These are phyloP conservation scores for Colletotrichum shisoi DNA, from an alignment of 2,329 filamentous ascomycete species.

Conservation along the genomic window DNA sequence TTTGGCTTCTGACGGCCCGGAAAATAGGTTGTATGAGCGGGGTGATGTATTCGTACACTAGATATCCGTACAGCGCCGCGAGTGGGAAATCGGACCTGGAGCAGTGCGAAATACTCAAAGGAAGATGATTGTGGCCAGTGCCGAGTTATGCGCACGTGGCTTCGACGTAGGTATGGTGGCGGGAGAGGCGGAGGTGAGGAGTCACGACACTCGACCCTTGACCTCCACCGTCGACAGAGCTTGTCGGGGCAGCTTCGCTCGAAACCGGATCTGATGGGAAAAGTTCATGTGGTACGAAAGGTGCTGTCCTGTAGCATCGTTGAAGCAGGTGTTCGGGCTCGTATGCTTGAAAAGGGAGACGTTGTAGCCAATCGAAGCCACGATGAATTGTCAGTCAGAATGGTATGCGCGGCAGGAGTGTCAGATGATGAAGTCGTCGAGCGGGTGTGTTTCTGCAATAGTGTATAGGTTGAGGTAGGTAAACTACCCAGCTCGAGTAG, in stretches of 20 bases:
- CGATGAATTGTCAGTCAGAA: constrained; percentile 32
- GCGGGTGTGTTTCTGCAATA: constrained; percentile 44
- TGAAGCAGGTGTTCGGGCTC: constrained; percentile 21
- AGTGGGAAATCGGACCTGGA: constrained; percentile 6
- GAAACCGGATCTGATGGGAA: not conserved
- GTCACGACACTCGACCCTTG: not conserved
- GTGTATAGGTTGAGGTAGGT: not conserved
- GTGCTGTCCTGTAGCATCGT: constrained; percentile 7
- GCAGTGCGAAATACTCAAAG: not conserved
- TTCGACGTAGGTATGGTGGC: not conserved
- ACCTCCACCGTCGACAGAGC: constrained; percentile 1
- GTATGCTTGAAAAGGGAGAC: constrained; percentile 7
- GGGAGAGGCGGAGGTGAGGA: constrained; percentile 3
- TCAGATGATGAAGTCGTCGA: constrained; percentile 42
- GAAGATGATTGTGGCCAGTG: constrained; percentile 1
- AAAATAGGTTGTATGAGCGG: constrained; percentile 7
- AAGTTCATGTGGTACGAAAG: constrained; percentile 12
- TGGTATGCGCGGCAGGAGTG: constrained; percentile 23
- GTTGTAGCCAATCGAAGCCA: constrained; percentile 12
- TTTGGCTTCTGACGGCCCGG: constrained; percentile 10
- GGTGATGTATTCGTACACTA: not conserved
- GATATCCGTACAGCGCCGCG: constrained; percentile 1
- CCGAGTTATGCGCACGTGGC: constrained; percentile 25
- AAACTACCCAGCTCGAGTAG: not conserved
- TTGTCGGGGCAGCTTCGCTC: constrained; percentile 1